phyloP scores from a whole-genome alignment of 495 filamentous ascomycete genomes.

The Hyphodiscus hymeniophilus region DNA sequence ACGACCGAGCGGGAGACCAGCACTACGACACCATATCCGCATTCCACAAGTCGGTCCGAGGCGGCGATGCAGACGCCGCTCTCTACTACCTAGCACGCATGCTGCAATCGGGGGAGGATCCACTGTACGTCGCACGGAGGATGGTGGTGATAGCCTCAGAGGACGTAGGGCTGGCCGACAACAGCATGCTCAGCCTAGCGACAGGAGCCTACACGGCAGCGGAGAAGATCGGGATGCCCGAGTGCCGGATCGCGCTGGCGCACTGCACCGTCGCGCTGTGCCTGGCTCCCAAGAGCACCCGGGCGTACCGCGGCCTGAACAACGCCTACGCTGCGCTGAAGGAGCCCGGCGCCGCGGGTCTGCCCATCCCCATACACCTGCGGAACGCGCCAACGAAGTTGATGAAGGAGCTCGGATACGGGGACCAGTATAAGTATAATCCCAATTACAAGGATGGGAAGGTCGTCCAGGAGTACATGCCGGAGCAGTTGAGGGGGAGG shows the following conservation, averaged over 20 bases:
- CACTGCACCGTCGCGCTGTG: conserved; percentile 81
- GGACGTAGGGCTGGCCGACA: conserved; percentile 88
- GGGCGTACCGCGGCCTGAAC: conserved; percentile 75
- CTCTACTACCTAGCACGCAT: conserved; percentile 93
- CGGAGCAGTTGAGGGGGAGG: conserved; percentile 57
- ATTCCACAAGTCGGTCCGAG: conserved; percentile 92
- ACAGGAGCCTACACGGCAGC: conserved; percentile 77
- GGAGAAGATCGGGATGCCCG: conserved; percentile 88
- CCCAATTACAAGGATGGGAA: conserved; percentile 79
- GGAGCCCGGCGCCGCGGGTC: conserved; percentile 69
- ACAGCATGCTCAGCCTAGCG: conserved; percentile 72
- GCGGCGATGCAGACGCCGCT: conserved; percentile 75
- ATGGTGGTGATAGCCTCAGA: conserved; percentile 90
- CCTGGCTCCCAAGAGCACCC: conserved; percentile 74
- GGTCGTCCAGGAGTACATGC: conserved; percentile 86
- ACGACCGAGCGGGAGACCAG: conserved; percentile 90
- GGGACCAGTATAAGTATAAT: conserved; percentile 93
- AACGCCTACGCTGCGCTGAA: conserved; percentile 64
- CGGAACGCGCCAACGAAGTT: conserved; percentile 84
- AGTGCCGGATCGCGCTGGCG: conserved; percentile 85
- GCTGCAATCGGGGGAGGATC: conserved; percentile 94
- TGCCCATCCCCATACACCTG: conserved; percentile 81
- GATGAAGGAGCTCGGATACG: conserved; percentile 89
- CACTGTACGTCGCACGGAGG: conserved; percentile 81
- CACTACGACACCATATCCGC: conserved; percentile 96